Percentiles rank a stretch among this genome's conserved stretches.
Conservation (phyloP, 2,329 filamentous ascomycete species). For the Didymella exigua region DNA sequence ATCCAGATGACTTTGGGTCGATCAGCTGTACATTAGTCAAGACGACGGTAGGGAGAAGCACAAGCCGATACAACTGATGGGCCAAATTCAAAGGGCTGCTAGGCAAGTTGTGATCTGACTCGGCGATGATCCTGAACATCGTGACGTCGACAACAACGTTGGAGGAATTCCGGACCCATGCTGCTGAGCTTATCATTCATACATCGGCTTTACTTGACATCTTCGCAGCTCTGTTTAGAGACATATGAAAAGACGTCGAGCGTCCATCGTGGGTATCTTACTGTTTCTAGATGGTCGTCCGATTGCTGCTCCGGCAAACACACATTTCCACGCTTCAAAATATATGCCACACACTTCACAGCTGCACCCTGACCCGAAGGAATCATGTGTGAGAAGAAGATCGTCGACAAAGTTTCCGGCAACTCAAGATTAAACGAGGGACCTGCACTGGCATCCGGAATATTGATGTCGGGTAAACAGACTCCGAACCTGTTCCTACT, state of each 20-base stretch:
- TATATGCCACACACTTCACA: background rate
- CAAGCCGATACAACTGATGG: background rate
- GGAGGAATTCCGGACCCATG: background rate
- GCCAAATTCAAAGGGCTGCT: background rate
- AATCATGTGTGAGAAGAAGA: background rate
- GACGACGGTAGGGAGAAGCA: background rate
- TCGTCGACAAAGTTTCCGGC: background rate
- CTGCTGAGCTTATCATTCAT: background rate
- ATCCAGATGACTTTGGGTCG: background rate
- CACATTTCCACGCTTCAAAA: background rate
- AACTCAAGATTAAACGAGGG: background rate
- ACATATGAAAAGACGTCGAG: background rate
- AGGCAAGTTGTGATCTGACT: background rate
- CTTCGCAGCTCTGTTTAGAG: background rate
- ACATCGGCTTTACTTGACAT: too few relatives aligned
- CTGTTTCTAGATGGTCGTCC: background rate
- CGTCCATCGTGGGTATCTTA: background rate
- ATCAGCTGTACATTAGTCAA: background rate
- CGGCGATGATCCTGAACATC: background rate
- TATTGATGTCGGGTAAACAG: background rate
- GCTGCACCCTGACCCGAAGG: background rate
- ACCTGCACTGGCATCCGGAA: background rate
- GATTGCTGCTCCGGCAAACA: background rate
- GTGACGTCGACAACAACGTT: too few relatives aligned
- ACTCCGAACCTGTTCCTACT: too few relatives aligned